Evolutionary conservation across 805 yeast species (phyloP).

Genomic region (Zygoascus flipseniorum): DNA sequence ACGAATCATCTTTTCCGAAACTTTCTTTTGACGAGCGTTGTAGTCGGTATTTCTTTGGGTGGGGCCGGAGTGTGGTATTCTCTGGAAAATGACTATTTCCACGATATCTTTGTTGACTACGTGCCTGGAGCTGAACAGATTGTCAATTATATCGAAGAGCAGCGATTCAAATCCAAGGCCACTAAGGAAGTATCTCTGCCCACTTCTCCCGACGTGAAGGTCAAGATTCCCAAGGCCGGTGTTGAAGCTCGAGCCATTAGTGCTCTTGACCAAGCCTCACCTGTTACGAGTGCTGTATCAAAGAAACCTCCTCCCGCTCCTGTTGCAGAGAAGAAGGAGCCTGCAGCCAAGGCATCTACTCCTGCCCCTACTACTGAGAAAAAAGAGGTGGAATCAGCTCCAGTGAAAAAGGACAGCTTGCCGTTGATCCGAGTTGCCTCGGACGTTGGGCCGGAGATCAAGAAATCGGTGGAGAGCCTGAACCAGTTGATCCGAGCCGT

Average conservation of each 20-base stretch:
- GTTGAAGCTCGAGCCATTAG: slow-evolving; percentile 14
- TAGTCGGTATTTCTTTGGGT: slow-evolving; percentile 33
- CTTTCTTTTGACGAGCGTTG: slow-evolving; percentile 21
- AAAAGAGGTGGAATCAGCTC: not conserved
- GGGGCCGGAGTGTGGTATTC: slow-evolving; percentile 55
- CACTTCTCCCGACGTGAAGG: slow-evolving; percentile 5
- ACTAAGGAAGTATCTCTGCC: not conserved
- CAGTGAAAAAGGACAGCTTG: slow-evolving; percentile 11
- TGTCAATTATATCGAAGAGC: slow-evolving; percentile 42
- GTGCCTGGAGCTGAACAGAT: slow-evolving; percentile 56
- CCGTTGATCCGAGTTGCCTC: slow-evolving; percentile 16
- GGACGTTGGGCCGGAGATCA: slow-evolving; percentile 16
- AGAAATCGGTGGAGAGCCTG: slow-evolving; percentile 17
- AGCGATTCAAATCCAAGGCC: not conserved
- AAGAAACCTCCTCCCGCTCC: not conserved
- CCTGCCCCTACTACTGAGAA: not conserved
- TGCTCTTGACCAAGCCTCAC: not conserved
- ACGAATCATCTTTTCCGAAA: slow-evolving; percentile 25
- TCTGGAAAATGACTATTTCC: slow-evolving; percentile 47
- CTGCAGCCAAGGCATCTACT: slow-evolving; percentile 2
- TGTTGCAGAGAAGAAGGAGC: not conserved
- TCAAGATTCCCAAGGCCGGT: slow-evolving; percentile 17
- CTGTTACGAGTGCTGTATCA: not conserved
- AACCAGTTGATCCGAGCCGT: slow-evolving; percentile 9
- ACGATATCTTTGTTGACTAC: slow-evolving; percentile 52